Base-by-base conservation (phyloP, 208 protist genomes). In the Phytomonas sp. region DNA sequence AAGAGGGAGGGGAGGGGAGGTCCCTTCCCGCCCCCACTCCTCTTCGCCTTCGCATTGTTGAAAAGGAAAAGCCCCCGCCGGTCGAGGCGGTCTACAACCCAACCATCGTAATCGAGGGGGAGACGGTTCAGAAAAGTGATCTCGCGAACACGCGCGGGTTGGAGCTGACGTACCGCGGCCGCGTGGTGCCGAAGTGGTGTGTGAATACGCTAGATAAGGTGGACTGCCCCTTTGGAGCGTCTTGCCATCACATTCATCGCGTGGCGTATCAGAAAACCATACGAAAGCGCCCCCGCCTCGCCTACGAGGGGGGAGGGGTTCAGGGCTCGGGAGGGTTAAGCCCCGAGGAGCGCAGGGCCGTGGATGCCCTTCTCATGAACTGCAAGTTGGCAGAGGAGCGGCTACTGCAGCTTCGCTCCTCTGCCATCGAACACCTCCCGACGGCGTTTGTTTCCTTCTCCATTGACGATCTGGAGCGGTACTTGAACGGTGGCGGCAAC, bases 71-170 rank as follows among this genome's bases (percentile, higher is more conserved):
- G 62, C 87, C 88, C 20, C 67, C 73, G 11, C 87, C 84, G 8
- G 75, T 79, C 0, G 81, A 94, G 79, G 76, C 88, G 15, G 91
- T 96, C 34, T 96, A 94, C 75, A 80, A 72, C 34, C 83, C 85
- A n/a, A 87, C 46, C 37, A 71, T 96, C 17, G 66, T 65, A 1
- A 71, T 96, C 7, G 87, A 94, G 37, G 85, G 87, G 0, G 80
- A 86, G 37, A 64, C 74, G 59, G 82, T 96, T 66, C 62, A 68
- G 31, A 96, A 94, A 78, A 67, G 64, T 26, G 79, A 77, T 2
- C 75, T 96, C 17, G 87, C 83, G 0, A 70, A 77, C 28, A 94
- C 91, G 5, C 76, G 83, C 2, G 91, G 91, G 0, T 73, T 96
- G 20, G 87, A 94, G 71, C 70, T 88, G 20, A 85, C 85, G 3